These are phyloP conservation scores for Emergomyces orientalis DNA, from an alignment of 2,329 filamentous ascomycete species.

Conservation along the genomic window DNA sequence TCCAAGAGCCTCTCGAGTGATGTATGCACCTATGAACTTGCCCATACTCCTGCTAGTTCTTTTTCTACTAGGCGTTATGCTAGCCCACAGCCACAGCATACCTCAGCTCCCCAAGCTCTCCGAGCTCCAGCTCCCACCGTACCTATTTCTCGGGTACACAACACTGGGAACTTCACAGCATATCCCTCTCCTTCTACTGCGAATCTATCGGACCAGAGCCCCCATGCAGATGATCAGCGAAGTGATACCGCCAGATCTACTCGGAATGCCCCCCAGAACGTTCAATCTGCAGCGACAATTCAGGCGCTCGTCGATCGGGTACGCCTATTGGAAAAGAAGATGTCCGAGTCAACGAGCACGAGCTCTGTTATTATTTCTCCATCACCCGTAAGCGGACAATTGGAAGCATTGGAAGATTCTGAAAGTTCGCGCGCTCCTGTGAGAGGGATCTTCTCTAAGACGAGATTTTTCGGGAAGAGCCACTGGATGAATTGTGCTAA, in stretches of 20 bases:
- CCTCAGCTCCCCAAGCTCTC: background rate
- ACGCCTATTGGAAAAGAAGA: conserved; percentile 2
- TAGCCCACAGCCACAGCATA: background rate
- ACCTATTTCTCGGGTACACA: background rate
- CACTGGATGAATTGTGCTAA: conserved; percentile 41
- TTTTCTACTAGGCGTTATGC: background rate
- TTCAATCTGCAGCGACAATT: background rate
- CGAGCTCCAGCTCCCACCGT: background rate
- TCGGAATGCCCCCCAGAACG: background rate
- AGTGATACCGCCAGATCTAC: background rate
- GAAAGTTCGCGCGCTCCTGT: background rate
- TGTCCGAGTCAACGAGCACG: conserved; percentile 1
- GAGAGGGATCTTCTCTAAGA: conserved; percentile 31
- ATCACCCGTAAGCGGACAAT: background rate
- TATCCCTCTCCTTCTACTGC: background rate
- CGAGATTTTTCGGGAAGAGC: conserved; percentile 44
- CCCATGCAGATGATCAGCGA: background rate
- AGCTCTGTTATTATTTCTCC: background rate
- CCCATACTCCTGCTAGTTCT: background rate
- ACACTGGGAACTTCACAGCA: too few species aligned
- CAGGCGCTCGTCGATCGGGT: conserved; percentile 4
- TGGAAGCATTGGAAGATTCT: background rate
- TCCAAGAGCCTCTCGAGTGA: background rate
- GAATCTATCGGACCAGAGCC: background rate
- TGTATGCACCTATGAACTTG: background rate